Percentiles rank a stretch among this genome's conserved stretches.
These are phyloP conservation scores for Acanthochlamys bracteata DNA, from an alignment of 106 monocot genomes.

Conservation along the genomic window DNA sequence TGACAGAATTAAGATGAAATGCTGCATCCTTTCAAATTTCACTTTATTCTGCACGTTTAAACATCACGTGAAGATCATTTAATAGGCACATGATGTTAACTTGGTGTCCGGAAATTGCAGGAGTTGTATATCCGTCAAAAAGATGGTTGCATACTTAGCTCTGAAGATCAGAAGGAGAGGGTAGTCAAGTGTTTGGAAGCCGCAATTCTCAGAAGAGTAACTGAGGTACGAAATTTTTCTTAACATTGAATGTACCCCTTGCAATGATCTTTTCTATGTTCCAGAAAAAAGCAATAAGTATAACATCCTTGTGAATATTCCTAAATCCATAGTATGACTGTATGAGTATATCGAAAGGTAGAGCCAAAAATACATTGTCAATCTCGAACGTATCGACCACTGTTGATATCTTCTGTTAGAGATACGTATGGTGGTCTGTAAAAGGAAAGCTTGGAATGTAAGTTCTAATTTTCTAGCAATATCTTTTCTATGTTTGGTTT, in stretches of 20 bases:
- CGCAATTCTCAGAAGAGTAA: slow-evolving; percentile 79
- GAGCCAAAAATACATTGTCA: too few species aligned
- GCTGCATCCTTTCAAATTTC: neutral
- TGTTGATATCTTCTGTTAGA: too few species aligned
- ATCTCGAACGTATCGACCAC: too few species aligned
- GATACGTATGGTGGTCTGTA: too few species aligned
- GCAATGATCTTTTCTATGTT: neutral
- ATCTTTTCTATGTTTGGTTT: too few species aligned
- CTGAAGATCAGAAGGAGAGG: slow-evolving; percentile 51
- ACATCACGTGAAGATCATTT: too few species aligned
- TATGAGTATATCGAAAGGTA: too few species aligned
- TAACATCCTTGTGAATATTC: neutral
- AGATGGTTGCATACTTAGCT: slow-evolving; percentile 61
- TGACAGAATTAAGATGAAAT: neutral
- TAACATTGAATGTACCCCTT: neutral
- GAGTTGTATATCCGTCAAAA: slow-evolving; percentile 73
- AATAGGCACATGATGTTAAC: too few species aligned
- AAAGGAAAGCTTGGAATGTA: too few species aligned
- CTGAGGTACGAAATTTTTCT: slow-evolving; percentile 41
- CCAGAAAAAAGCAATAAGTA: neutral
- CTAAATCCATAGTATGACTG: neutral
- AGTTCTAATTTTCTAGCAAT: too few species aligned
- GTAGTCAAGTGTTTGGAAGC: slow-evolving; percentile 89
- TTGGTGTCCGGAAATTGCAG: slow-evolving; percentile 24
- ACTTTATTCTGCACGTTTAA: too few species aligned